phyloP scores from a whole-genome alignment of 1,284 basidiomycete species.

The Porodaedalea pini region DNA sequence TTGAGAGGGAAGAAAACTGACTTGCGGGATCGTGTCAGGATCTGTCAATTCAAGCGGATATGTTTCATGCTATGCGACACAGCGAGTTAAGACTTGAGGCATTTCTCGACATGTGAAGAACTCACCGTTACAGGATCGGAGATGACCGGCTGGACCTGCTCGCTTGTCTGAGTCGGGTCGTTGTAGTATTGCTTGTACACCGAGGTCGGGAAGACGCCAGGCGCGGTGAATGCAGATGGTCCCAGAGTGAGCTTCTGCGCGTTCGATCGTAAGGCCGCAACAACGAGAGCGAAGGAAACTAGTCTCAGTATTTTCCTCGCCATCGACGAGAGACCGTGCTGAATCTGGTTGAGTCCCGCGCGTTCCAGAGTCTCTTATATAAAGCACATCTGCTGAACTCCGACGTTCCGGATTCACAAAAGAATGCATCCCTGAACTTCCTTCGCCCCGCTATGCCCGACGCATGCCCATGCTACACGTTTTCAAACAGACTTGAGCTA shows the following conservation, averaged over 20 bases:
- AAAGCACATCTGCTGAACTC: no score
- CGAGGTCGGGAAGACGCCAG: constrained; percentile 64
- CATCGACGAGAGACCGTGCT: no score
- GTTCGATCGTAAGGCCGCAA: background rate
- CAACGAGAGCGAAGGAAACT: background rate
- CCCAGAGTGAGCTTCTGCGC: constrained; percentile 9
- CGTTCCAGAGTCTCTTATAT: no score
- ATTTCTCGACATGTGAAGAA: constrained; percentile 14
- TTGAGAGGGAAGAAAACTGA: constrained; percentile 21
- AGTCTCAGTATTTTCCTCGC: background rate
- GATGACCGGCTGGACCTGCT: constrained; percentile 67
- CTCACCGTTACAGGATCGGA: constrained; percentile 62
- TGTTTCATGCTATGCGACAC: constrained; percentile 41
- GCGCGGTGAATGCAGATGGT: constrained; percentile 52
- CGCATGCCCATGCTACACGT: no score
- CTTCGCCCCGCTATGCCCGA: no score
- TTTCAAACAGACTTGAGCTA: no score
- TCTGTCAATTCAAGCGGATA: constrained; percentile 59
- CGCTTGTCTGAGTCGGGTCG: constrained; percentile 62
- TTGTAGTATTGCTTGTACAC: constrained; percentile 65
- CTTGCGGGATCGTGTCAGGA: constrained; percentile 52
- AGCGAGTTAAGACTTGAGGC: constrained; percentile 4
- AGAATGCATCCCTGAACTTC: no score
- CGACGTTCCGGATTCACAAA: no score
- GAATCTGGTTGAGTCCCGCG: no score